A percentile compares a stretch with the other conserved stretches of the same genome.
phyloP scores from a whole-genome alignment of 2,329 filamentous ascomycete species.

The Cladosporium colombiae region DNA sequence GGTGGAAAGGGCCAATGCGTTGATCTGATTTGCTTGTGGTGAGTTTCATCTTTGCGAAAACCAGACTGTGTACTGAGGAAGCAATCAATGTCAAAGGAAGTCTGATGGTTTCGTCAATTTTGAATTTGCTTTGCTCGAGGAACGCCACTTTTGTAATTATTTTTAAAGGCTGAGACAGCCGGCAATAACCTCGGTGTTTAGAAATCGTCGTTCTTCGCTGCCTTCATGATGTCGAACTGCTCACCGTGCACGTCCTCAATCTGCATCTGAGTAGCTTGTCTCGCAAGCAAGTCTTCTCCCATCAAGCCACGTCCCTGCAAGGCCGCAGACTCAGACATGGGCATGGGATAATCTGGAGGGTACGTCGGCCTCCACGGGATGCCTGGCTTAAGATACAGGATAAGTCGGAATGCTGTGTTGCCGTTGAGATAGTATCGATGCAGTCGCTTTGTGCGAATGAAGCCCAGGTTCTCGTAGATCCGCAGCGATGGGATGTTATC shows the following conservation, averaged over 20 bases:
- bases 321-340: constrained; percentile 23
- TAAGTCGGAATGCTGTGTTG: constrained; percentile 86
- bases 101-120: not conserved
- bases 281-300: constrained; percentile 31
- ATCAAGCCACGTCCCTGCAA: constrained; percentile 23
- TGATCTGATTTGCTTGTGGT: constrained; percentile 25
- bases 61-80: not conserved
- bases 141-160: not conserved
- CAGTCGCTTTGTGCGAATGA: constrained; percentile 85
- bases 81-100: not conserved
- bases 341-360: constrained; percentile 31
- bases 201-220: constrained; percentile 14
- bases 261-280: constrained; percentile 34
- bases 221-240: constrained; percentile 22
- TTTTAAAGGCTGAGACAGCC: not conserved
- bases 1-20: constrained; percentile 29
- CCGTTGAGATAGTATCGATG: constrained; percentile 97
- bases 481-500: constrained; percentile 87
- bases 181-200: not conserved
- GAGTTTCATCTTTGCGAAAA: not conserved
- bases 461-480: constrained; percentile 89
- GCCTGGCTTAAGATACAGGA: constrained; percentile 73
- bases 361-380: constrained; percentile 45
- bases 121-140: not conserved
- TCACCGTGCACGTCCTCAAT: constrained; percentile 32